These are phyloP conservation scores for Phytophthora palmivora DNA, from an alignment of 352 stramenopile genomes.

Conservation along the genomic window DNA sequence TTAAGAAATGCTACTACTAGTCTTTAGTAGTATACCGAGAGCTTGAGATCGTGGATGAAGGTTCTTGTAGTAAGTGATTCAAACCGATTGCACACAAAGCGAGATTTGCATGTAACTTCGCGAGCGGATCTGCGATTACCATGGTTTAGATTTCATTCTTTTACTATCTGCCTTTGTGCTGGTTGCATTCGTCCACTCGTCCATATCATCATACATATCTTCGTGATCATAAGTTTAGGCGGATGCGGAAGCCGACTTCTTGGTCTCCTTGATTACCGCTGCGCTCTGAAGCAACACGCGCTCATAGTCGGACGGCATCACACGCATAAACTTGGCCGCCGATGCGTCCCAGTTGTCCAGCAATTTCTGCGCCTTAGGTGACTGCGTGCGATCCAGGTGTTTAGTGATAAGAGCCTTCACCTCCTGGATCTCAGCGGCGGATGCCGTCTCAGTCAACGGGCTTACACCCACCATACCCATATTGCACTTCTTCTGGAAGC, in stretches of 20 bases:
- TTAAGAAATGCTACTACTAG: no score
- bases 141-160: no score
- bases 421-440: conserved; percentile 72
- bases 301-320: conserved; percentile 79
- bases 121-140: no score
- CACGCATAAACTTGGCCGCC: conserved; percentile 57
- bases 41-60: no score
- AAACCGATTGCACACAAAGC: no score
- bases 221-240: conserved; percentile 29
- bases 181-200: no score
- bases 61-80: no score
- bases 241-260: conserved; percentile 34
- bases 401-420: conserved; percentile 91
- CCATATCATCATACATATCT: conserved; percentile 32
- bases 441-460: conserved; percentile 77
- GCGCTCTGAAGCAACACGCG: conserved; percentile 53
- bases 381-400: conserved; percentile 91
- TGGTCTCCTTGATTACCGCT: conserved; percentile 44
- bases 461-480: conserved; percentile 93
- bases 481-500: conserved; percentile 95
- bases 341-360: conserved; percentile 91
- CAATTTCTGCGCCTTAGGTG: conserved; percentile 83
- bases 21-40: no score
- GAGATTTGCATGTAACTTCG: no score
- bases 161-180: conserved; percentile 14